A percentile compares a stretch with the other conserved stretches of the same genome.
These are phyloP conservation scores for Mycena alexandri DNA, from an alignment of 768 basidiomycete species.

Conservation along the genomic window DNA sequence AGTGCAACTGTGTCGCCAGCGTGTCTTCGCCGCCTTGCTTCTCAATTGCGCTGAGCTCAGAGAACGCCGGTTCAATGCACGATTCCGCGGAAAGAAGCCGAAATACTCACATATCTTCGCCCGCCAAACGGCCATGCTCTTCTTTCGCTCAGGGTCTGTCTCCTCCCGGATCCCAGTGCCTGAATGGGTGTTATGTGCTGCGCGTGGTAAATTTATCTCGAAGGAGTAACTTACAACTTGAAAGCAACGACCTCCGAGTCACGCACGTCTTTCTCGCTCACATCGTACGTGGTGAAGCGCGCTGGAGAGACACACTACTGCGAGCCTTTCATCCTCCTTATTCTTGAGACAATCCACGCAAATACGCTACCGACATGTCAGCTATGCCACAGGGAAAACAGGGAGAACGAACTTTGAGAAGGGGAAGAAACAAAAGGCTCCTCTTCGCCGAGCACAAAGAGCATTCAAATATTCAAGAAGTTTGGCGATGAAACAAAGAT, in stretches of 20 bases:
- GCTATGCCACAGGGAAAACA: not conserved
- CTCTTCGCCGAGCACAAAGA: not conserved
- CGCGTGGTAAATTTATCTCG: not conserved
- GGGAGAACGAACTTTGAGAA: not conserved
- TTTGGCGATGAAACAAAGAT: not conserved
- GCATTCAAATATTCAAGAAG: too few species aligned
- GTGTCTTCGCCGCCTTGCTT: slow-evolving; percentile 7
- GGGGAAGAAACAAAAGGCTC: slow-evolving; percentile 3
- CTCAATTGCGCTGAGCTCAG: slow-evolving; percentile 5
- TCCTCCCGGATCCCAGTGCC: slow-evolving; percentile 16
- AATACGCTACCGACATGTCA: slow-evolving; percentile 2
- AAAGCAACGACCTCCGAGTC: slow-evolving; percentile 7
- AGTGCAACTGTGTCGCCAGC: slow-evolving; percentile 2
- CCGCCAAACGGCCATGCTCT: not conserved
- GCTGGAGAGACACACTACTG: not conserved
- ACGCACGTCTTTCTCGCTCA: slow-evolving; percentile 11
- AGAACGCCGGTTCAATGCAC: not conserved
- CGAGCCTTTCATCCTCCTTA: not conserved
- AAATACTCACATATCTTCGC: slow-evolving; percentile 7
- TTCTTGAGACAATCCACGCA: not conserved
- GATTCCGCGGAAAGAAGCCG: not conserved
- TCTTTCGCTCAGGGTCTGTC: not conserved
- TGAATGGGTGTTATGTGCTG: not conserved
- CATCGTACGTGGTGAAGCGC: slow-evolving; percentile 16
- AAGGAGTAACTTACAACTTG: not conserved